Base-by-base conservation (phyloP, 306 rosid genomes). In the Vigna trinervia region DNA sequence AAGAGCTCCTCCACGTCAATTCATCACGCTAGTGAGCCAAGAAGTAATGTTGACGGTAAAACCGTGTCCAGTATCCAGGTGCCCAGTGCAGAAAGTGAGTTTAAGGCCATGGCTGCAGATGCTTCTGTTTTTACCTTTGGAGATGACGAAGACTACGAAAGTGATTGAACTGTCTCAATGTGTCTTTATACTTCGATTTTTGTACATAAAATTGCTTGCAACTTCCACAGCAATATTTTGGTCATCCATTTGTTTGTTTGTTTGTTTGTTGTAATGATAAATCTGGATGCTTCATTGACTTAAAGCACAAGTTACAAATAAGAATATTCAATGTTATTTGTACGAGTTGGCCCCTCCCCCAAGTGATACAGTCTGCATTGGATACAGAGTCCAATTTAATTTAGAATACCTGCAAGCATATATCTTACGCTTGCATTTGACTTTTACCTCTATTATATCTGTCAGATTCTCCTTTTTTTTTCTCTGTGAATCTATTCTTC, bases 41-140 rank as follows among this genome's bases (percentile, higher is more conserved):
- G 88, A 82, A 80, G 78, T 61, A 85, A 75, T 64, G 85, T 52
- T 32, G 85, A 47, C 5, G 84, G 77, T 30, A 87, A 76, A 76
- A 81, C 73, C 32, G 88, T 30, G 46, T 69, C 92, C 14, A 69
- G 80, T 69, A 15, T 67, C 2, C 91, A 84, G 69, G 81, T 51
- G 59, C 82, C 91, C 54, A 83, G 86, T 80, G 52, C 94, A 1
- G 94, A 88, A 72, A 96, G 99, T 75, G 99, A 96, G 71, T 96
- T 92, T 58, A 96, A 96, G 95, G 98, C 96, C 72, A 92, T 96
- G 98, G 99, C 98, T 8, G 99, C 99, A 28, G 99, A 96, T 91
- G 93, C 99, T 41, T 96, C 99, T 20, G 99, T 96, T 19, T 92
- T 96, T 73, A 82, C 98, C 8, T 96, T 96, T 26, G 99, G 99